Base-by-base conservation (phyloP, 345 rosid genomes). In the Fremontodendron californicum region DNA sequence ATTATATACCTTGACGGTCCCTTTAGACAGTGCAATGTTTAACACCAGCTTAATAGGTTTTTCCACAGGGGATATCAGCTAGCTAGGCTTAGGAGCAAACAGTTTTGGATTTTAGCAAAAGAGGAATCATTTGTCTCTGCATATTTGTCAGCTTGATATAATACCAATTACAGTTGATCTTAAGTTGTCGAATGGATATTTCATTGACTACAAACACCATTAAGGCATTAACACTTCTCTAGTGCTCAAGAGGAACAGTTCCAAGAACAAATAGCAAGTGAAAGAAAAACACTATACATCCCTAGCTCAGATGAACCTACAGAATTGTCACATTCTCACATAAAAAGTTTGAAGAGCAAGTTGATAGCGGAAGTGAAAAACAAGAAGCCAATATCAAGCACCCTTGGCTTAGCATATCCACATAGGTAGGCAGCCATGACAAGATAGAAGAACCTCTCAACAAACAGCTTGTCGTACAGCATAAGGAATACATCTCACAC, bases 41-140 rank as follows among this genome's bases (percentile, higher is more conserved):
- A n/a, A n/a, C n/a, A 33, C 97, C 58, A 94, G 85, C 6, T 81
- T 85, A 21, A 80, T 63, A 40, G 78, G 82, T 48, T 78, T 85
- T 42, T 80, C 87, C 46, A 43, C 46, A 9, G 9, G 46, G 35
- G 1, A 33, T 33, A 33, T 33, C 35, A 33, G 35, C 35, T 33
- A 1, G 1, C 35, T 33, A 33, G 35, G 3, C 1, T 3, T 33
- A 33, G 35, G 3, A 33, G 35, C 35, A 33, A 3, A 33, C 11
- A 43, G 46, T 43, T 43, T 7, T 43, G 46, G 46, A 2, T 43
- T 43, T 43, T 43, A 43, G 12, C 46, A 43, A 43, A 43, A 8
- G 11, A 43, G 12, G 46, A 8, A 42, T 42, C 12, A 8, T 0
- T 42, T 42, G 12, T 6, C 46, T 8, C 46, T 3, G 10, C 12